phyloP scores from a whole-genome alignment of 2,329 filamentous ascomycete genomes.

The Fusarium hostae region DNA sequence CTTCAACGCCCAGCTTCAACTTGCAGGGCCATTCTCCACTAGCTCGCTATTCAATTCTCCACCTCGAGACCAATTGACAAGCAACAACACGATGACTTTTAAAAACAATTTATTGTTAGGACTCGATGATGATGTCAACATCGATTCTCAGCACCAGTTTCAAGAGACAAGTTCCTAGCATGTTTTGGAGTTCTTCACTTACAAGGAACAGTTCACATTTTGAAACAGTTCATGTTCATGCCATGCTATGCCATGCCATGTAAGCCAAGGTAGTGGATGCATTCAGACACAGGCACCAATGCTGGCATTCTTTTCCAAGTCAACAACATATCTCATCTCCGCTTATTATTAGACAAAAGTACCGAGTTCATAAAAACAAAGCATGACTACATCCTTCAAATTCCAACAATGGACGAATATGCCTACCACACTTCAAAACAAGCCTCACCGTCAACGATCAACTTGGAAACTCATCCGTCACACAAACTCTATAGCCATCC shows the following conservation, averaged over 20 bases:
- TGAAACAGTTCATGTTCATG: slow-evolving; percentile 39
- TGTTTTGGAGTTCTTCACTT: slow-evolving; percentile 2
- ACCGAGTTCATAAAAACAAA: neutral
- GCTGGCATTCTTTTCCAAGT: slow-evolving; percentile 6
- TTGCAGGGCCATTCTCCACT: slow-evolving; percentile 32
- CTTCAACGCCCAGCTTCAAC: slow-evolving; percentile 31
- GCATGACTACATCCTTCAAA: neutral
- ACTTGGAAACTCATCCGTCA: neutral
- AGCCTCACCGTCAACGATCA: slow-evolving; percentile 30
- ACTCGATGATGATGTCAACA: slow-evolving; percentile 6
- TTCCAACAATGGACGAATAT: slow-evolving; percentile 5
- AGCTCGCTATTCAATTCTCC: slow-evolving; percentile 18
- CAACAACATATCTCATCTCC: neutral
- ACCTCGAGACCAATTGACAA: slow-evolving; percentile 5
- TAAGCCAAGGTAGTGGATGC: slow-evolving; percentile 27
- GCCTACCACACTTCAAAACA: slow-evolving; percentile 6
- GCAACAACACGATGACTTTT: slow-evolving; percentile 14
- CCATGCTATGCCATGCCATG: slow-evolving; percentile 23
- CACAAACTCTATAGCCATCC: slow-evolving; percentile 14
- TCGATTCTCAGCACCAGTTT: neutral
- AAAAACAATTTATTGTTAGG: slow-evolving; percentile 2
- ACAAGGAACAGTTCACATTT: slow-evolving; percentile 3
- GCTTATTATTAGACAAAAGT: neutral
- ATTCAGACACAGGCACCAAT: slow-evolving; percentile 15
- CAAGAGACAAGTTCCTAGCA: neutral